Conservation (phyloP, 2,329 filamentous ascomycete species). For the Neonectria sp. region DNA sequence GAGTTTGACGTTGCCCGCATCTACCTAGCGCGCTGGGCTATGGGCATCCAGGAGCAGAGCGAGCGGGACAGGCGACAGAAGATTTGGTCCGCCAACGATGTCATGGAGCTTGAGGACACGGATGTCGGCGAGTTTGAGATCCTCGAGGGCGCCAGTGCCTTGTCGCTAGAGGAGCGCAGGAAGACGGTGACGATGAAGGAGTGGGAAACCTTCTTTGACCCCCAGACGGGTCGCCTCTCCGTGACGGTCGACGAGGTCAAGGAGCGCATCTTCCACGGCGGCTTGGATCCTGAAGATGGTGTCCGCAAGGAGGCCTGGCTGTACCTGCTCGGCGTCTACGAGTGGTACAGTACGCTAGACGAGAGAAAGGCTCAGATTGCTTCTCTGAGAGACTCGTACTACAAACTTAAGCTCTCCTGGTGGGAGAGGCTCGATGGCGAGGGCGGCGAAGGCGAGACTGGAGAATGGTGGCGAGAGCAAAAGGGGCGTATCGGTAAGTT, state of each 20-base stretch:
- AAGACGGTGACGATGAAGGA: conserved; percentile 85
- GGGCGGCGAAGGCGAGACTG: conserved; percentile 82
- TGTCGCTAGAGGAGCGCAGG: conserved; percentile 83
- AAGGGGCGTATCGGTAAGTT: conserved; percentile 89
- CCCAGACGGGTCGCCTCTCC: conserved; percentile 78
- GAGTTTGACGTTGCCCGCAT: conserved; percentile 97
- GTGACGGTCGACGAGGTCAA: conserved; percentile 94
- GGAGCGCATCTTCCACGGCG: conserved; percentile 96
- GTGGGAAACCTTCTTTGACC: conserved; percentile 93
- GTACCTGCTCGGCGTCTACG: conserved; percentile 90
- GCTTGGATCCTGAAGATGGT: conserved; percentile 88
- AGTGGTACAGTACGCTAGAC: conserved; percentile 91
- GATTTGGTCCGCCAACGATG: conserved; percentile 94
- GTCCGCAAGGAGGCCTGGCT: conserved; percentile 98
- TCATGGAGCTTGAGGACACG: conserved; percentile 94
- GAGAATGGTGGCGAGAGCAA: conserved; percentile 98
- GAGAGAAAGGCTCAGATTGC: conserved; percentile 88
- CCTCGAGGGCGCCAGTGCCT: conserved; percentile 81
- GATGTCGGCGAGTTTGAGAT: conserved; percentile 97
- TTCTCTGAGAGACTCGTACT: conserved; percentile 91
- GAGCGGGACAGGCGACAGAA: conserved; percentile 88
- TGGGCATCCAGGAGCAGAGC: conserved; percentile 98
- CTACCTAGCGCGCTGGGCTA: conserved; percentile 96
- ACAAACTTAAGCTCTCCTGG: conserved; percentile 94
- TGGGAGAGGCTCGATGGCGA: conserved; percentile 94